Base-by-base conservation (phyloP, 208 protist genomes). In the Porcisia deanei region DNA sequence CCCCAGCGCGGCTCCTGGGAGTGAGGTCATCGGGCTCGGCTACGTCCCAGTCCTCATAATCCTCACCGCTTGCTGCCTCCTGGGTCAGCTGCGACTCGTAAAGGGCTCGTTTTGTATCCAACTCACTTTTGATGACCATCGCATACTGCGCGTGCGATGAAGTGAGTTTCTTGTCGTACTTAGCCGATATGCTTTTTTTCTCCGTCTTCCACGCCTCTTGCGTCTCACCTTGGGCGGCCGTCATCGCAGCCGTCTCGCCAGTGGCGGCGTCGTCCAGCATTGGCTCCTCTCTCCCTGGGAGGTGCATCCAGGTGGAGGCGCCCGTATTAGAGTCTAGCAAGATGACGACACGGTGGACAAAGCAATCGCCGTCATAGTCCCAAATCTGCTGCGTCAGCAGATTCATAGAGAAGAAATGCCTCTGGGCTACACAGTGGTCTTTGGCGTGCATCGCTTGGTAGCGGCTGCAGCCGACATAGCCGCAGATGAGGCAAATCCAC, bases 401-500 rank as follows among this genome's bases (percentile, higher is more conserved):
- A 72, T 94, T 95, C 80, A 98, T 94, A 5, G 94, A 96, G 74
- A 97, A 97, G 66, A 88, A 87, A 83, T 98, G 95, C 34, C 73
- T 64, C 14, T 74, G 41, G 12, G 78, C 65, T 0, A 89, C 49
- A 58, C 82, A 97, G 81, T 98, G 95, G 0, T 95, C 85, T 65
- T 87, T 88, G 59, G 94, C 94, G 80, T 98, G 95, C 88, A 90
- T 93, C n/a, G 85, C 88, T 60, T 95, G 92, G 76, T 98, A 98
- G 10, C 95, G 85, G 76, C 94, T 96, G 76, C 95, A 98, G n/a
- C 95, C 95, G 2, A 97, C 90, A 80, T 94, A 97, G 39, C 93
- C 93, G 81, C 95, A 98, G n/a, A 96, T 77, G 25, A 97, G 71
- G 73, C 95, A 98, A 60, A 96, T 89, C 95, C 95, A 98, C 43